Evolutionary conservation across 345 rosid genomes (phyloP).

Genomic region (Noccaea caerulescens): DNA sequence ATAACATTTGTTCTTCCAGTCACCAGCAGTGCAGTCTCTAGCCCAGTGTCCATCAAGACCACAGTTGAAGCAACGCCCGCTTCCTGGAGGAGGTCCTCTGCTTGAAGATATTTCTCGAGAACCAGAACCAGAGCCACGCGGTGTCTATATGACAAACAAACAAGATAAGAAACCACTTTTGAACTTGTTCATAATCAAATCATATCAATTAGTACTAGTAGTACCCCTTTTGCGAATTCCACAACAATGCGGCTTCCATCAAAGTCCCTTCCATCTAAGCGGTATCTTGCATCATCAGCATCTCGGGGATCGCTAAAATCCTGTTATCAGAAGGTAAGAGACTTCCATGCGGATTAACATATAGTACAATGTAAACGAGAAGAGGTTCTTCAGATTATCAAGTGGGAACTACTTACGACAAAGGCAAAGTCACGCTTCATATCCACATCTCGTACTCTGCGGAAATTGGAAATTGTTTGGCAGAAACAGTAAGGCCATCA

Average conservation of each 20-base stretch:
- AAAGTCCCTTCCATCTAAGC: constrained; percentile 72
- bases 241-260: constrained; percentile 88
- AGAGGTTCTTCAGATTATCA: constrained; percentile 19
- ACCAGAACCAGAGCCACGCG: constrained; percentile 54
- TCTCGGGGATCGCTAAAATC: constrained; percentile 89
- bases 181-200: not conserved
- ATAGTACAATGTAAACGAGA: not conserved
- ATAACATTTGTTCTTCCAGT: constrained; percentile 92
- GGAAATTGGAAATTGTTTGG: constrained; percentile 77
- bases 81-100: constrained; percentile 91
- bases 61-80: constrained; percentile 88
- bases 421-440: constrained; percentile 98
- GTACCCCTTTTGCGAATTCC: constrained; percentile 82
- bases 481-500: constrained; percentile 87
- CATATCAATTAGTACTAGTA: not conserved
- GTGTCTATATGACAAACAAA: constrained; percentile 49
- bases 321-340: constrained; percentile 49
- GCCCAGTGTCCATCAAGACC: constrained; percentile 97
- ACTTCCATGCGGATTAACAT: constrained; percentile 16
- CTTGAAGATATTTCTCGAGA: constrained; percentile 68
- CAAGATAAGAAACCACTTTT: not conserved
- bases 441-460: constrained; percentile 97
- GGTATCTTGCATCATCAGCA: constrained; percentile 88
- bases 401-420: constrained; percentile 57
- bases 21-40: constrained; percentile 90